Evolutionary conservation across 106 monocot genomes (phyloP).

Genomic region (Triglochin maritima): DNA sequence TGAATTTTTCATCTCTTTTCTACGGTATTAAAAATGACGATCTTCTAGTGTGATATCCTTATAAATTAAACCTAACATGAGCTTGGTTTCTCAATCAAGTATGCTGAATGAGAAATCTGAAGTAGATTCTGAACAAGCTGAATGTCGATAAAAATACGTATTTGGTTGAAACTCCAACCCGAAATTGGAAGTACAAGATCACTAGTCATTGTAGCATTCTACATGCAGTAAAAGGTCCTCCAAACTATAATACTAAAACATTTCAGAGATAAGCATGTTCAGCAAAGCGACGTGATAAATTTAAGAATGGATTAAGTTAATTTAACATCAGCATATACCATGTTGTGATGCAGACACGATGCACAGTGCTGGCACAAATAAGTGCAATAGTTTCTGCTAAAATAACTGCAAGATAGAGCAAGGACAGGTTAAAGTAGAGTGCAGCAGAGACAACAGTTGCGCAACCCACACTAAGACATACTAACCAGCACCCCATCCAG

Average conservation of each 20-base stretch:
- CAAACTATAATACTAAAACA: neutral
- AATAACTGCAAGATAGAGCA: slow-evolving; percentile 46
- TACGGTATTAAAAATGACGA: too few relatives aligned
- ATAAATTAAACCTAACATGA: too few relatives aligned
- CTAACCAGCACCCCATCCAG: slow-evolving; percentile 96
- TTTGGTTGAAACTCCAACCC: too few relatives aligned
- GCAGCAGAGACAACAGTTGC: neutral
- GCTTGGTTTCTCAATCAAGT: too few relatives aligned
- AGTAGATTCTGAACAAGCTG: too few relatives aligned
- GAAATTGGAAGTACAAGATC: neutral
- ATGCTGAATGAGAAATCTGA: too few relatives aligned
- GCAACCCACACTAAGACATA: neutral
- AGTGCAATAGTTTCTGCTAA: slow-evolving; percentile 70
- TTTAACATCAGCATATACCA: slow-evolving; percentile 40
- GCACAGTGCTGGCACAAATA: slow-evolving; percentile 81
- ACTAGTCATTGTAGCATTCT: neutral
- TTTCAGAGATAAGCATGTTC: neutral
- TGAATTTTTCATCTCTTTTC: neutral
- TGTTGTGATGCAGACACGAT: slow-evolving; percentile 96
- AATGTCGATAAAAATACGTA: too few relatives aligned
- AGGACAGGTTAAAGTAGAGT: neutral
- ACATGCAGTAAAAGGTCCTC: neutral
- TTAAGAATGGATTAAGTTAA: neutral
- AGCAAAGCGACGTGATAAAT: too few relatives aligned
- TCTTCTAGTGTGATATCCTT: too few relatives aligned